A percentile compares a stretch with the other conserved stretches of the same genome.
Evolutionary conservation across 2,329 filamentous ascomycete genomes (phyloP).

Genomic region (Furcasterigmium sp.): DNA sequence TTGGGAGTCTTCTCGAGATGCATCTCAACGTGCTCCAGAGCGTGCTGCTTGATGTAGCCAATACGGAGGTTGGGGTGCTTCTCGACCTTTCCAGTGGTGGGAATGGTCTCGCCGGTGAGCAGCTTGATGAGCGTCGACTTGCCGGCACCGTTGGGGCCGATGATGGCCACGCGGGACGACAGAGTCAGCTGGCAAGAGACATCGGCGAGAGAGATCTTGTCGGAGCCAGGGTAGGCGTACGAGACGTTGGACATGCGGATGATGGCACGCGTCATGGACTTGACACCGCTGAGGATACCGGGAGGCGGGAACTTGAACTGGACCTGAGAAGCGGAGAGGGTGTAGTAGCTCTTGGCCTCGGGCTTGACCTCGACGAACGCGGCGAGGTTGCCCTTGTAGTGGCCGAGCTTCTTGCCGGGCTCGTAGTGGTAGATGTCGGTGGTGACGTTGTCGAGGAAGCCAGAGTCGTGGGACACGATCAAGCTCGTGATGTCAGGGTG

Average conservation of each 20-base stretch:
- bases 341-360: conserved; percentile 98
- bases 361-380: conserved; percentile 85
- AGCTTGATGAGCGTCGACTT: conserved; percentile 99
- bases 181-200: conserved; percentile 84
- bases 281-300: conserved; percentile 90
- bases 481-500: conserved; percentile 95
- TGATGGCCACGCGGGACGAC: conserved; percentile 91
- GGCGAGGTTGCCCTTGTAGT: conserved; percentile 77
- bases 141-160: conserved; percentile 94
- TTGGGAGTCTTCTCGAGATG: conserved; percentile 98
- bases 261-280: conserved; percentile 89
- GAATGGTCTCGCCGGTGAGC: conserved; percentile 86
- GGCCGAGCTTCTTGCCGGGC: conserved; percentile 83
- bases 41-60: conserved; percentile 99
- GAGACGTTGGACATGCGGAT: conserved; percentile 90
- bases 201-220: conserved; percentile 81
- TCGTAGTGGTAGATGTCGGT: conserved; percentile 99
- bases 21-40: conserved; percentile 98
- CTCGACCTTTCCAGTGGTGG: conserved; percentile 79
- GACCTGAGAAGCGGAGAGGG: conserved; percentile 77
- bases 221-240: conserved; percentile 86
- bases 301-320: conserved; percentile 98
- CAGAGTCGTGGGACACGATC: conserved; percentile 98
- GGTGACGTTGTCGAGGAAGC: conserved; percentile 93
- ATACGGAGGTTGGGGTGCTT: conserved; percentile 99